phyloP scores from a whole-genome alignment of 148 eudicot genomes.

The Rhododendron kiyosumense region DNA sequence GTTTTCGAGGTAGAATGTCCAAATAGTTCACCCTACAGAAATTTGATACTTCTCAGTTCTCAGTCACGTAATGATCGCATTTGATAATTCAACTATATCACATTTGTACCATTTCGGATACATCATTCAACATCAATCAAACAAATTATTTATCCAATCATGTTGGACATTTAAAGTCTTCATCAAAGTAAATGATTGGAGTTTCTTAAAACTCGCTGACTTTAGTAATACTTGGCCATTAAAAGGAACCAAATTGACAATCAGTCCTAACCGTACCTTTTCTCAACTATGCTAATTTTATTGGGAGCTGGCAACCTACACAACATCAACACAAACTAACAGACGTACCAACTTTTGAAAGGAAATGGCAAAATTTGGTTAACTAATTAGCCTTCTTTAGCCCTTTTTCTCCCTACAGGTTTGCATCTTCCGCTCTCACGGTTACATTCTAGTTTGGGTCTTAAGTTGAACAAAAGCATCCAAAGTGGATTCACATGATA shows the following conservation, averaged over 20 bases:
- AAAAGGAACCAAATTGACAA: background rate
- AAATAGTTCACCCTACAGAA: background rate
- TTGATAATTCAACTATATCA: background rate
- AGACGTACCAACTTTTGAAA: background rate
- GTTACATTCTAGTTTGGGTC: background rate
- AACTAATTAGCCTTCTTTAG: background rate
- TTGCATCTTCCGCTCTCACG: background rate
- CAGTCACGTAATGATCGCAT: background rate
- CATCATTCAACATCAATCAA: background rate
- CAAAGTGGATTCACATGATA: background rate
- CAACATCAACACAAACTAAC: background rate
- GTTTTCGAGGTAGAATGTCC: background rate
- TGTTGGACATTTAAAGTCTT: background rate
- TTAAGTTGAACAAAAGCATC: background rate
- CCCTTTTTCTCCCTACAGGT: background rate
- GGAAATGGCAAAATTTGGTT: background rate
- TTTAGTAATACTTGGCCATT: background rate
- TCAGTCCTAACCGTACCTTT: background rate
- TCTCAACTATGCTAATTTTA: background rate
- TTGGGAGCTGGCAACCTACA: background rate
- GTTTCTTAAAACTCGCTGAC: background rate
- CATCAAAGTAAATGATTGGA: background rate
- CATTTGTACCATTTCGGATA: background rate
- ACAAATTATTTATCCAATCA: background rate
- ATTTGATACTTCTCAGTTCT: background rate